These are phyloP conservation scores for Arthrobotrys megalospora DNA, from an alignment of 2,329 filamentous ascomycete genomes.

Conservation along the genomic window DNA sequence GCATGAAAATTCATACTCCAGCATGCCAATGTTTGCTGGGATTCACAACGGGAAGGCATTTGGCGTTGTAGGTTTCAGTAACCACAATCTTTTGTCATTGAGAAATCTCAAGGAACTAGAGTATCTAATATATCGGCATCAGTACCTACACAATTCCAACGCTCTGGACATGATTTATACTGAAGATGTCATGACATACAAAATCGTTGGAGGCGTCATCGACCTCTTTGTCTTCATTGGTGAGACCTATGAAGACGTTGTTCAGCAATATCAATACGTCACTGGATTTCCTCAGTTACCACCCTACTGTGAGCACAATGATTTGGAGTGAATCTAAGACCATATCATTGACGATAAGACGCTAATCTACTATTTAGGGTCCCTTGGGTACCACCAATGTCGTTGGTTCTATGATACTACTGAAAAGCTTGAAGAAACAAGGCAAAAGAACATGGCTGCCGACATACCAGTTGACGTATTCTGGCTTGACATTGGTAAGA, in stretches of 20 bases:
- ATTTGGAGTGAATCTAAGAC: not conserved
- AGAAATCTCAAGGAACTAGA: not conserved
- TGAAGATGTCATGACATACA: conserved; percentile 44
- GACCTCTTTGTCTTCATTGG: conserved; percentile 58
- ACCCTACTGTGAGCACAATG: conserved; percentile 47
- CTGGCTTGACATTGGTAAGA: conserved; percentile 59
- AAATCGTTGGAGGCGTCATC: conserved; percentile 51
- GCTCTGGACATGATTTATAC: conserved; percentile 56
- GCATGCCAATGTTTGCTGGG: conserved; percentile 51
- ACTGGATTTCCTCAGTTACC: conserved; percentile 50
- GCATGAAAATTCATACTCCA: conserved; percentile 58
- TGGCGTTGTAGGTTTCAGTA: conserved; percentile 43
- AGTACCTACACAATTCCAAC: conserved; percentile 58
- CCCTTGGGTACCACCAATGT: conserved; percentile 85
- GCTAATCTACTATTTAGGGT: conserved; percentile 12
- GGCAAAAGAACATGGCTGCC: conserved; percentile 38
- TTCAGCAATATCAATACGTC: conserved; percentile 44
- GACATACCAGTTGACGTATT: conserved; percentile 54
- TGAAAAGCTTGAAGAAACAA: conserved; percentile 27
- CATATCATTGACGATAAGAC: too few species aligned
- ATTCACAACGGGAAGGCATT: conserved; percentile 48
- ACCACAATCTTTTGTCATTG: too few species aligned
- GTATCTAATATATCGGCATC: not conserved
- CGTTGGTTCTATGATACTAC: conserved; percentile 76
- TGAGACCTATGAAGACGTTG: conserved; percentile 47